phyloP scores from a whole-genome alignment of 2,329 filamentous ascomycete species.

The Ophiostoma fasciatum region DNA sequence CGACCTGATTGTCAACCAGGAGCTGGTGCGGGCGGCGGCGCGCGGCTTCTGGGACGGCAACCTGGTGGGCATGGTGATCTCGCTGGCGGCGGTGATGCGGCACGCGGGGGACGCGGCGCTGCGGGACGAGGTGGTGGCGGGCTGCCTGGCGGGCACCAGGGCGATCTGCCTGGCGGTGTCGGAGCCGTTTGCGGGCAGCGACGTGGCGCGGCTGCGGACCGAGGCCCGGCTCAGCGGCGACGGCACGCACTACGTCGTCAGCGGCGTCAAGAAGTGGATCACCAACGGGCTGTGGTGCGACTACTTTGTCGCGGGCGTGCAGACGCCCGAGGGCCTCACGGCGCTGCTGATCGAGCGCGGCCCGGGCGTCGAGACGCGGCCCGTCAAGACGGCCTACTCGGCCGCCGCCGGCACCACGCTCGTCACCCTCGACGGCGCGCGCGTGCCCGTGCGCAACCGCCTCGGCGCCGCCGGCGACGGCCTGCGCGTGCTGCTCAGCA shows the following conservation, averaged over 20 bases:
- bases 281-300: conserved; percentile 53
- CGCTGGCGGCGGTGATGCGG: conserved; percentile 64
- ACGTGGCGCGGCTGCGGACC: conserved; percentile 66
- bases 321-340: conserved; percentile 63
- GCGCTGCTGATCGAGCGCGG: conserved; percentile 62
- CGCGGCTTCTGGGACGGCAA: conserved; percentile 78
- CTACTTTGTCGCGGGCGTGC: conserved; percentile 71
- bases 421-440: conserved; percentile 74
- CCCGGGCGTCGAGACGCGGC: conserved; percentile 60
- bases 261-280: conserved; percentile 75
- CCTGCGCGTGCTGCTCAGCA: conserved; percentile 68
- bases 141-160: conserved; percentile 68
- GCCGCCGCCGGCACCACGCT: conserved; percentile 64
- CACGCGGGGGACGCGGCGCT: conserved; percentile 55
- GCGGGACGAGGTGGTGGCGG: conserved; percentile 51
- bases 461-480: conserved; percentile 75
- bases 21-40: conserved; percentile 54
- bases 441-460: conserved; percentile 65
- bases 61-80: conserved; percentile 76
- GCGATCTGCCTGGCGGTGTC: conserved; percentile 82
- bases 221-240: conserved; percentile 64
- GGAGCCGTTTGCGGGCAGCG: conserved; percentile 73
- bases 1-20: conserved; percentile 62
- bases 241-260: conserved; percentile 57
- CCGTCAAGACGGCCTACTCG: conserved; percentile 72